These are phyloP conservation scores for Rhododendron kiyosumense DNA, from an alignment of 148 eudicot genomes.

Conservation along the genomic window DNA sequence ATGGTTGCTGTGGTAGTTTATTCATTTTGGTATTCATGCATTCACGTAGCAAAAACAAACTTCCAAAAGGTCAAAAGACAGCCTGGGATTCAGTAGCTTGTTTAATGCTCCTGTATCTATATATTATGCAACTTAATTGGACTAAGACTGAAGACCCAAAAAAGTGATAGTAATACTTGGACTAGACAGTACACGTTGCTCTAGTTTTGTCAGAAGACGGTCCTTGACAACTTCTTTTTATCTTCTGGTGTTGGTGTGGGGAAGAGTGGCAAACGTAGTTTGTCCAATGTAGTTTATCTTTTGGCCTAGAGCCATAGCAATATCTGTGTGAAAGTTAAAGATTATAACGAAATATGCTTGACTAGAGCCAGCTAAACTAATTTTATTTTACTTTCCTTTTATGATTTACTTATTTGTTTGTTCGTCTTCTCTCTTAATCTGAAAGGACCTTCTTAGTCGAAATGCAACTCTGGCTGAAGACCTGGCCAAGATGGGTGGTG, in stretches of 20 bases:
- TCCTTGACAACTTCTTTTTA: neutral
- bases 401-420: neutral
- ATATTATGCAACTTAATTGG: neutral
- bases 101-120: neutral
- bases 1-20: neutral
- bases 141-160: neutral
- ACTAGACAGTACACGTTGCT: neutral
- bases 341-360: neutral
- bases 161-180: neutral
- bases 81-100: neutral
- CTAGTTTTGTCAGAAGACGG: neutral
- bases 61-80: neutral
- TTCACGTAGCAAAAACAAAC: neutral
- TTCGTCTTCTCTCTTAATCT: neutral
- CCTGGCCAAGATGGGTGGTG: constrained; percentile 56
- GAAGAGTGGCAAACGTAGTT: neutral
- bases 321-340: neutral
- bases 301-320: neutral
- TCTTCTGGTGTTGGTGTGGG: neutral
- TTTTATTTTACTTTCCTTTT: neutral
- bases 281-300: neutral
- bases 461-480: constrained; percentile 79
- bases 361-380: neutral
- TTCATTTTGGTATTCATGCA: neutral
- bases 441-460: constrained; percentile 79